Conservation (phyloP, 2,329 filamentous ascomycete genomes). For the Trichoderma endophyticum region DNA sequence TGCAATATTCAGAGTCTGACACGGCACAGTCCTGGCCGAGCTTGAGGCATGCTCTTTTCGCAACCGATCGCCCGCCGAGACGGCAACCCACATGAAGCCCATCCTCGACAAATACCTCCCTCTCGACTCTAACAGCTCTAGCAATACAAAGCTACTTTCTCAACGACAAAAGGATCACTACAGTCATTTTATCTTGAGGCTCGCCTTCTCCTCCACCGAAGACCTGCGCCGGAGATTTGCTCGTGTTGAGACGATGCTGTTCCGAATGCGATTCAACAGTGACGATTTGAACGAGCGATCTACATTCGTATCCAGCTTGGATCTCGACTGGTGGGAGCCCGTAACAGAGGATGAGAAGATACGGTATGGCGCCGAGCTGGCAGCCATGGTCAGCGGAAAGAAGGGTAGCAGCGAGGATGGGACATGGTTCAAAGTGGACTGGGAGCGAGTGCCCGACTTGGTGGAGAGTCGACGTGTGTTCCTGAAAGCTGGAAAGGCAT, state of each 20-base stretch:
- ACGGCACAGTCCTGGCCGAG: constrained; percentile 68
- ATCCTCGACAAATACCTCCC: constrained; percentile 85
- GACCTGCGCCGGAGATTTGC: constrained; percentile 84
- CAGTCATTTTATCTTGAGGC: constrained; percentile 90
- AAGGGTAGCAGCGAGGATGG: constrained; percentile 63
- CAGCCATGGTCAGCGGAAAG: constrained; percentile 43
- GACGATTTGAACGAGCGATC: constrained; percentile 71
- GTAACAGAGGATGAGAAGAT: constrained; percentile 75
- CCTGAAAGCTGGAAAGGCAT: constrained; percentile 78
- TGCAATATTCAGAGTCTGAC: not conserved
- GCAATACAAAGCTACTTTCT: constrained; percentile 53
- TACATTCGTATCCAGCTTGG: constrained; percentile 72
- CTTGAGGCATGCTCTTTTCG: constrained; percentile 94
- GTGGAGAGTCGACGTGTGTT: constrained; percentile 78
- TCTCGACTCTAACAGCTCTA: constrained; percentile 71
- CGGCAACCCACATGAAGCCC: constrained; percentile 75
- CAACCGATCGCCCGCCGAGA: constrained; percentile 82
- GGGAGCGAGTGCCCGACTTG: constrained; percentile 87
- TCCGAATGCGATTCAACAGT: constrained; percentile 74
- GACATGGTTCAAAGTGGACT: constrained; percentile 94
- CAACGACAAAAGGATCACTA: constrained; percentile 96
- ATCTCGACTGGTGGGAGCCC: constrained; percentile 86
- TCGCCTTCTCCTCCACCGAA: constrained; percentile 89
- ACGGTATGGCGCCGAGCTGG: constrained; percentile 60
- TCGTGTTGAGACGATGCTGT: constrained; percentile 84